phyloP scores from a whole-genome alignment of 2,329 filamentous ascomycete genomes.

The Aschersonia sp. region DNA sequence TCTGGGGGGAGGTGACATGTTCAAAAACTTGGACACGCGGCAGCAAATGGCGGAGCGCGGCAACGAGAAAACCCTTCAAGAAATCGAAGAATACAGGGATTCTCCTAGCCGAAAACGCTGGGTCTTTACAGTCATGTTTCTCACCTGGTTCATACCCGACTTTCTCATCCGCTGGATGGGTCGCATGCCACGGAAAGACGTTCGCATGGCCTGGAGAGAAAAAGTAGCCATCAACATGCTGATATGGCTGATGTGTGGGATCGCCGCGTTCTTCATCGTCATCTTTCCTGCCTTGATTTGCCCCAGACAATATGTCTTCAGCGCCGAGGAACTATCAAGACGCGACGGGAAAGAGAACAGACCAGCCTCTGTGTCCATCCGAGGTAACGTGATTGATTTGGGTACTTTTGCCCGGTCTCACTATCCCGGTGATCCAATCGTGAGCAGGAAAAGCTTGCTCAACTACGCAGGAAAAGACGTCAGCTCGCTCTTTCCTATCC shows the following conservation, averaged over 20 bases:
- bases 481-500: conserved; percentile 81
- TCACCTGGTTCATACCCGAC: conserved; percentile 84
- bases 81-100: conserved; percentile 73
- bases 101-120: conserved; percentile 78
- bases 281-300: conserved; percentile 80
- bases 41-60: conserved; percentile 92
- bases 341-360: conserved; percentile 57
- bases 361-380: conserved; percentile 62
- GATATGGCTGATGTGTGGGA: conserved; percentile 75
- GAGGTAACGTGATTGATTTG: conserved; percentile 81
- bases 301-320: conserved; percentile 81
- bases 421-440: conserved; percentile 40
- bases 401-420: conserved; percentile 59
- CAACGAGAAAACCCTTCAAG: conserved; percentile 77
- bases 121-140: conserved; percentile 67
- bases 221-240: conserved; percentile 96
- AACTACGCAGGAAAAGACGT: conserved; percentile 81
- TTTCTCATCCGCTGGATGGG: conserved; percentile 64
- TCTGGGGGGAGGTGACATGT: conserved; percentile 90
- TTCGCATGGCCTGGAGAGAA: conserved; percentile 87
- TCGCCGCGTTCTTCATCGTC: conserved; percentile 80
- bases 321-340: conserved; percentile 56
- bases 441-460: conserved; percentile 46
- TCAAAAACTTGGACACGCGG: conserved; percentile 86
- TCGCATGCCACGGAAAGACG: conserved; percentile 81